These are phyloP conservation scores for Globisporangium acanthophoron DNA, from an alignment of 352 stramenopile species.

Conservation along the genomic window DNA sequence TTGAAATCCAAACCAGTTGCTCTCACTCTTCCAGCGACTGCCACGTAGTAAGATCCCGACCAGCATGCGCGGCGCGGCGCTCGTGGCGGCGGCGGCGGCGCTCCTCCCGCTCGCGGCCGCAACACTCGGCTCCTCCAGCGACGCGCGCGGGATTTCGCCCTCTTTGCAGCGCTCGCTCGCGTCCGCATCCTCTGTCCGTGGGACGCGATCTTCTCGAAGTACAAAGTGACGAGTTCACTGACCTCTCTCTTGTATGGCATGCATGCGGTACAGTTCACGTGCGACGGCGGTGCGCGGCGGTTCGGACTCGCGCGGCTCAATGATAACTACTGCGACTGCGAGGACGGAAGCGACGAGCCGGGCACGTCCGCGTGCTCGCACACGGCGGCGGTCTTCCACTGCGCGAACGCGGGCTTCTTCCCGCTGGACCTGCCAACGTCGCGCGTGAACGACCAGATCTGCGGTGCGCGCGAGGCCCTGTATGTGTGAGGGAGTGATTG, in stretches of 20 bases:
- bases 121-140: conserved; percentile 12
- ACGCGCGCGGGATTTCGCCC: conserved; percentile 34
- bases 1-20: neutral
- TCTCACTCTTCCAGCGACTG: neutral
- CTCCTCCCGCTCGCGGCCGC: conserved; percentile 12
- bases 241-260: conserved; percentile 4
- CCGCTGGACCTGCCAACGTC: conserved; percentile 50
- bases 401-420: conserved; percentile 73
- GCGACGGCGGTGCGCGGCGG: conserved; percentile 45
- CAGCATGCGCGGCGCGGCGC: neutral
- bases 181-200: conserved; percentile 29
- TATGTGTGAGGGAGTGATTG: neutral
- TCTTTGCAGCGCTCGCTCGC: conserved; percentile 33
- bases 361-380: conserved; percentile 83
- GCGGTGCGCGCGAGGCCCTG: conserved; percentile 22
- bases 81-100: conserved; percentile 7
- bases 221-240: conserved; percentile 5
- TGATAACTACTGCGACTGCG: conserved; percentile 95
- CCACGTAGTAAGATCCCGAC: neutral
- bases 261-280: conserved; percentile 46
- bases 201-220: neutral
- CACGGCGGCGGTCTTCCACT: conserved; percentile 53
- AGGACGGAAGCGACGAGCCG: conserved; percentile 86
- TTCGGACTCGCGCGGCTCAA: conserved; percentile 71
- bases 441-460: conserved; percentile 72